Conservation (phyloP, 805 yeast genomes). For the Yamadazyma nakazawae region DNA sequence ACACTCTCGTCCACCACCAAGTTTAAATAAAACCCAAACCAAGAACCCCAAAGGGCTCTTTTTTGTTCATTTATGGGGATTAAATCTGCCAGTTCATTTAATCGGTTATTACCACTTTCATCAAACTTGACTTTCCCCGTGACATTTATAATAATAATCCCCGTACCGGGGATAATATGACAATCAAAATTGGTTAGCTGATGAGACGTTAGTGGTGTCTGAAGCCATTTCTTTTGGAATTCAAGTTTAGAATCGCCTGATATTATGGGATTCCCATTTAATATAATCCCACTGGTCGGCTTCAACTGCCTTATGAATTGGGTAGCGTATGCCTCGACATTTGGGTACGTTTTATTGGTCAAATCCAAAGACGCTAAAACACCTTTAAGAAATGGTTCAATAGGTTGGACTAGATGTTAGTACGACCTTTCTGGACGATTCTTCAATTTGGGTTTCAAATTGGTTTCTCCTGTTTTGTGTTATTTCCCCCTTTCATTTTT, state of each 20-base stretch:
- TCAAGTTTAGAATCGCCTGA: slow-evolving; percentile 36
- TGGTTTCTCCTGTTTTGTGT: too few relatives aligned
- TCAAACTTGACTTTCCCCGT: slow-evolving; percentile 70
- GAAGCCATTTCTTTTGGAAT: slow-evolving; percentile 59
- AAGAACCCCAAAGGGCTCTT: slow-evolving; percentile 64
- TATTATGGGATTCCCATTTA: slow-evolving; percentile 56
- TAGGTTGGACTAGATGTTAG: slow-evolving; percentile 22
- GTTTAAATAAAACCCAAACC: slow-evolving; percentile 64
- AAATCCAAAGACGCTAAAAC: slow-evolving; percentile 34
- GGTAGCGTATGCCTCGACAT: slow-evolving; percentile 39
- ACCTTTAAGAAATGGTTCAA: slow-evolving; percentile 39
- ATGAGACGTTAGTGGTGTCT: slow-evolving; percentile 58
- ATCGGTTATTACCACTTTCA: slow-evolving; percentile 65
- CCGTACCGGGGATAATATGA: slow-evolving; percentile 66
- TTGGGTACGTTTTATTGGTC: slow-evolving; percentile 28
- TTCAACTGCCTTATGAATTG: slow-evolving; percentile 52
- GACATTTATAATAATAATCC: slow-evolving; percentile 48
- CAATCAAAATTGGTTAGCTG: slow-evolving; percentile 61
- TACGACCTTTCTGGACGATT: background rate
- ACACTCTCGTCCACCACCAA: slow-evolving; percentile 56
- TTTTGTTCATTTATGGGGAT: slow-evolving; percentile 19
- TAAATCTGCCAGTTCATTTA: slow-evolving; percentile 63
- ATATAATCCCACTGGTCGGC: slow-evolving; percentile 49
- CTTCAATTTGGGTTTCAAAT: too few relatives aligned
- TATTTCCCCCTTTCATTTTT: too few relatives aligned